Conservation (phyloP, 2,329 filamentous ascomycete species). For the Calonectria hongkongensis region DNA sequence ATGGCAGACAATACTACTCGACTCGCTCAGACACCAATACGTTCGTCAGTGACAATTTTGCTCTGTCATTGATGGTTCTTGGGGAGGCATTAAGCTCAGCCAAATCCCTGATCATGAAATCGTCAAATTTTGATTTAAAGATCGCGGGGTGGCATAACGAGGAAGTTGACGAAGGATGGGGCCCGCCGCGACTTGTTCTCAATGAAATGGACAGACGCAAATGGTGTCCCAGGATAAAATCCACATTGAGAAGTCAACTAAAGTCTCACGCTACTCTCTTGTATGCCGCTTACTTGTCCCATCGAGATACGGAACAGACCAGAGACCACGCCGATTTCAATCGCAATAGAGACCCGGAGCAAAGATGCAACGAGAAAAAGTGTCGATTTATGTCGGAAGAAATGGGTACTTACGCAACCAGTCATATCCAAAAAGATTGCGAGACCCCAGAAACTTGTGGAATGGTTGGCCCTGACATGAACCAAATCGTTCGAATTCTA, state of each 20-base stretch:
- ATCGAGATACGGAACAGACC: not conserved
- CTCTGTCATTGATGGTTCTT: not conserved
- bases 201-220: not conserved
- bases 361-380: not conserved
- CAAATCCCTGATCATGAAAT: not conserved
- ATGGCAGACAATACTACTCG: no score
- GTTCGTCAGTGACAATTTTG: no score
- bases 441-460: not conserved
- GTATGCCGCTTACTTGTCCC: not conserved
- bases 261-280: not conserved
- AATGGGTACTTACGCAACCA: not conserved
- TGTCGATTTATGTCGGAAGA: not conserved
- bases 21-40: no score
- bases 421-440: no score
- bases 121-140: not conserved
- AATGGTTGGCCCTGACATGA: not conserved
- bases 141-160: not conserved
- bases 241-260: not conserved
- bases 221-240: not conserved
- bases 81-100: not conserved
- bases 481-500: not conserved
- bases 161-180: not conserved
- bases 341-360: no score
- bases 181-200: not conserved
- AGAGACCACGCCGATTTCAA: not conserved